Evolutionary conservation across 2,329 filamentous ascomycete genomes (phyloP).

Genomic region (Aspergillus viridinutans): DNA sequence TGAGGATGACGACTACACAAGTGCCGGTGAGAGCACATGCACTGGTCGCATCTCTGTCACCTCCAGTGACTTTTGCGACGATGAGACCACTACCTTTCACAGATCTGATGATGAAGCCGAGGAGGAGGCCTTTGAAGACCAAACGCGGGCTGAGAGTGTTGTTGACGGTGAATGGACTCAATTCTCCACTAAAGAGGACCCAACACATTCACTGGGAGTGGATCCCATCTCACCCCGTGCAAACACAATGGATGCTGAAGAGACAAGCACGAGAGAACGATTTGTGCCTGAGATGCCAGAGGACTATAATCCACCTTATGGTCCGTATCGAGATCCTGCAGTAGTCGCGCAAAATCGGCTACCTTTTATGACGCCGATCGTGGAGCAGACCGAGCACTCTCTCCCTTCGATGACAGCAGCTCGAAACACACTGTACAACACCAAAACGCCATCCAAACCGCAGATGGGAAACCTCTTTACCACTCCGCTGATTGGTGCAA

Average conservation of each 20-base stretch:
- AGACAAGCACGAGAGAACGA: conserved; percentile 39
- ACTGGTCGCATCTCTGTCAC: conserved; percentile 66
- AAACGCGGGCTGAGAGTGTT: conserved; percentile 53
- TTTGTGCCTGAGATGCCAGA: conserved; percentile 69
- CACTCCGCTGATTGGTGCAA: conserved; percentile 68
- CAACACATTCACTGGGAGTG: conserved; percentile 18
- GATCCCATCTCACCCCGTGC: conserved; percentile 1
- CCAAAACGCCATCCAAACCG: conserved; percentile 73
- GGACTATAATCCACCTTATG: conserved; percentile 74
- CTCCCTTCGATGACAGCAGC: conserved; percentile 57
- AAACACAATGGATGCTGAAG: conserved; percentile 15
- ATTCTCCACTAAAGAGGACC: conserved; percentile 69
- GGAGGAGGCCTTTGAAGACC: conserved; percentile 39
- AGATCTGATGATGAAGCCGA: conserved; percentile 43
- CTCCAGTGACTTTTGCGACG: conserved; percentile 63
- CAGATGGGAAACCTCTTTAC: conserved; percentile 50
- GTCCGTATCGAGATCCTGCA: conserved; percentile 74
- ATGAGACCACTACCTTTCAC: conserved; percentile 43
- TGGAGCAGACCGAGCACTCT: conserved; percentile 89
- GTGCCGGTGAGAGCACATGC: conserved; percentile 76
- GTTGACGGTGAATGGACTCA: conserved; percentile 76
- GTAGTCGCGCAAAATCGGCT: conserved; percentile 83
- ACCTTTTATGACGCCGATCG: conserved; percentile 98
- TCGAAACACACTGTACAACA: conserved; percentile 56
- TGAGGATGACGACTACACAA: conserved; percentile 73